Evolutionary conservation across 331 rosid species (phyloP), one percentile per base, ranked within the genome.

Genomic region (Pyracantha coccinea): DNA sequence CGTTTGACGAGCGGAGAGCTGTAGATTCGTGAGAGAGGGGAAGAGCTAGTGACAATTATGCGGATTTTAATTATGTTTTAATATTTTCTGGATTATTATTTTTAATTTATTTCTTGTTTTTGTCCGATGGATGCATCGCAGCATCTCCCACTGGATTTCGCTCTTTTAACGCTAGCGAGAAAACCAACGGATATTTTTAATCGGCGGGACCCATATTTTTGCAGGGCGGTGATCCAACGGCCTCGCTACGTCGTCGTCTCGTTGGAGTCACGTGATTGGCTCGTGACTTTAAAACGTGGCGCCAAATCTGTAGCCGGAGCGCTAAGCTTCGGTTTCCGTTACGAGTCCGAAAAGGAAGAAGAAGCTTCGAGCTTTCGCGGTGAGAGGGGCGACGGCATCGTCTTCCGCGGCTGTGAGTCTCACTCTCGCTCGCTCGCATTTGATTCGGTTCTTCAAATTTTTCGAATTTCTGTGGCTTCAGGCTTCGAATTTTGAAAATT

Each of bases 341-440:
- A 8, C 2, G 27, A 15, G 32, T 15, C 55, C 13, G 35, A 27
- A 16, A 17, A 17, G 12, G 41, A 3, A 41, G 68, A 29, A 8
- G 10, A 52, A 28, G 44, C 25, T 60, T 8, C 4, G 20, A 6
- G 55, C 17, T n/a, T 29, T 4, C 13, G 14, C 16, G n/a, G 54
- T 73, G 69, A 82, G 84, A 84, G 96, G 85, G 97, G 97, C 79
- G 98, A 93, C 25, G 85, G 78, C 82, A 88, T 90, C 85, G 96
- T 90, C 79, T 90, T 89, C 83, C 93, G 92, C 21, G 91, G 86
- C 75, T 89, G 96, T 92, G 3, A 84, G 89, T 72, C 75, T 28
- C 17, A 1, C 41, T 59, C 53, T 71, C 33, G 0, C 28, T 58
- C 17, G 27, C 8, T 24, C 10, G 69, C 44, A 0, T 28, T 65